A percentile compares a stretch with the other conserved stretches of the same genome.
These are phyloP conservation scores for Fusarium sp. DNA, from an alignment of 2,329 filamentous ascomycete species.

Conservation along the genomic window DNA sequence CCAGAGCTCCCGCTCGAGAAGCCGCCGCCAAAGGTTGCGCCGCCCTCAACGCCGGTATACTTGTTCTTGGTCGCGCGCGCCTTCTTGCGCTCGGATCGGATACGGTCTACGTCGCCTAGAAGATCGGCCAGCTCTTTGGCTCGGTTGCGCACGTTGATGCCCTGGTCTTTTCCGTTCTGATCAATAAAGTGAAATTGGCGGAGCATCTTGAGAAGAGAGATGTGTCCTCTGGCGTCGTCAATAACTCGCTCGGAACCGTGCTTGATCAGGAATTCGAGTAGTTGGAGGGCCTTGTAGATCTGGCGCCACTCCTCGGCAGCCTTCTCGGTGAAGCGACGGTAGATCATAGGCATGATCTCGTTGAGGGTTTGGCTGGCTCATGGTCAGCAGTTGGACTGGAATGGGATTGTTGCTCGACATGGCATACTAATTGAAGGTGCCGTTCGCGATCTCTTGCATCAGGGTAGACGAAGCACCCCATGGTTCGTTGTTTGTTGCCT, in stretches of 20 bases:
- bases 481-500: conserved; percentile 98
- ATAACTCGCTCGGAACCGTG: conserved; percentile 98
- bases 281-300: conserved; percentile 97
- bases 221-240: conserved; percentile 93
- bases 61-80: conserved; percentile 90
- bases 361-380: conserved; percentile 85
- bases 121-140: conserved; percentile 96
- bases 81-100: conserved; percentile 87
- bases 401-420: conserved; percentile 25
- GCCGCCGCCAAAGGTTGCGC: conserved; percentile 69
- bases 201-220: conserved; percentile 97
- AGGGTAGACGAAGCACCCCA: conserved; percentile 87
- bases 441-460: conserved; percentile 99
- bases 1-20: conserved; percentile 61
- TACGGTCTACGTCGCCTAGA: conserved; percentile 90
- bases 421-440: conserved; percentile 95
- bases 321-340: conserved; percentile 98
- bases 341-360: conserved; percentile 99
- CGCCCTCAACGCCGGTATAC: conserved; percentile 93
- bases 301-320: conserved; percentile 98
- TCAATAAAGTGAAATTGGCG: conserved; percentile 98
- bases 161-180: conserved; percentile 96
- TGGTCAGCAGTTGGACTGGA: conserved; percentile 32
- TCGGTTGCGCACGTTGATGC: conserved; percentile 95
- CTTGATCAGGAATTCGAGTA: conserved; percentile 97